Evolutionary conservation across 352 stramenopile species (phyloP).

Genomic region (Globisporangium takayamanum): DNA sequence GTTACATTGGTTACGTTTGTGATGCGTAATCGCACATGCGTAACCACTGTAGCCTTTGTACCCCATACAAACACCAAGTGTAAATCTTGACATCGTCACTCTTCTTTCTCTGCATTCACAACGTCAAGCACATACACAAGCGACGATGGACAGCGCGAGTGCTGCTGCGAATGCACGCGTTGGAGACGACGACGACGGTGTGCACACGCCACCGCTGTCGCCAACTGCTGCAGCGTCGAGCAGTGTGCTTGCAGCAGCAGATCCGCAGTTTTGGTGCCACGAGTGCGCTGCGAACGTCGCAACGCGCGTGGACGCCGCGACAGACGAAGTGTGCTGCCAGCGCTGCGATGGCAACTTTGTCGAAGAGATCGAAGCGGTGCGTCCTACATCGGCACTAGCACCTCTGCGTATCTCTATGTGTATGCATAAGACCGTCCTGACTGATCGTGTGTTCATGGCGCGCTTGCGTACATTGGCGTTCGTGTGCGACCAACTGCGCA

Average conservation of each 20-base stretch:
- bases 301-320: slow-evolving; percentile 49
- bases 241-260: neutral
- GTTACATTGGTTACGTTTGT: too few species aligned
- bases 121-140: too few species aligned
- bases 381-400: neutral
- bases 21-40: too few species aligned
- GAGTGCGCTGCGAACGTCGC: slow-evolving; percentile 51
- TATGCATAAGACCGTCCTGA: too few species aligned
- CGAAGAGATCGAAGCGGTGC: slow-evolving; percentile 73
- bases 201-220: slow-evolving; percentile 13
- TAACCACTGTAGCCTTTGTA: too few species aligned
- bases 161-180: neutral
- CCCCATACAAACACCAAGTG: too few species aligned
- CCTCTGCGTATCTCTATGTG: neutral
- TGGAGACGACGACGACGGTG: neutral
- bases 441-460: neutral
- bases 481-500: slow-evolving; percentile 9
- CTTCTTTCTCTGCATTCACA: too few species aligned
- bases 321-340: slow-evolving; percentile 65
- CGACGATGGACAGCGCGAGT: too few species aligned
- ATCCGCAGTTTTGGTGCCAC: slow-evolving; percentile 76
- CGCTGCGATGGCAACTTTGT: slow-evolving; percentile 79
- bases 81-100: too few species aligned
- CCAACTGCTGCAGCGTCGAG: neutral
- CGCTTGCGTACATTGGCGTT: neutral